A percentile compares a stretch with the other conserved stretches of the same genome.
These are phyloP conservation scores for Decorospora gaudefroyi DNA, from an alignment of 2,329 filamentous ascomycete genomes.

Conservation along the genomic window DNA sequence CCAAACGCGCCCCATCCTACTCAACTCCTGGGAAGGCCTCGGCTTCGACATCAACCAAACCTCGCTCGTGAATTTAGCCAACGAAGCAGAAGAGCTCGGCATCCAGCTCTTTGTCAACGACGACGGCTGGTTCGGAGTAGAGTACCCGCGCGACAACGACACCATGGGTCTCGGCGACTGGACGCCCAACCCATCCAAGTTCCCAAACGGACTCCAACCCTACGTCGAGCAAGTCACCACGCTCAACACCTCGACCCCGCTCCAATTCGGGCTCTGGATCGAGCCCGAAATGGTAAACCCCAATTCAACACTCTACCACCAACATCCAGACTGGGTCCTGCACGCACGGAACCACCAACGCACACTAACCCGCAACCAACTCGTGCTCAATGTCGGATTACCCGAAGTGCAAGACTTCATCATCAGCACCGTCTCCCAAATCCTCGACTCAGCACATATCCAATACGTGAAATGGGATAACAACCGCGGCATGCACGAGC, in stretches of 20 bases:
- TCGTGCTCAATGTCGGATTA: slow-evolving; percentile 65
- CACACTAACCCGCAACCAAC: slow-evolving; percentile 61
- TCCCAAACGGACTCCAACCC: slow-evolving; percentile 60
- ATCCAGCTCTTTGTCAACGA: slow-evolving; percentile 68
- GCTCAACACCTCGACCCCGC: slow-evolving; percentile 52
- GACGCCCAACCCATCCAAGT: slow-evolving; percentile 62
- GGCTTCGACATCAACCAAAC: slow-evolving; percentile 63
- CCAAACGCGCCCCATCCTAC: slow-evolving; percentile 58
- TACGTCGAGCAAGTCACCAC: slow-evolving; percentile 58
- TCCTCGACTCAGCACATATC: slow-evolving; percentile 60
- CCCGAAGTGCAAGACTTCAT: slow-evolving; percentile 67
- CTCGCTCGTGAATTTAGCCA: slow-evolving; percentile 60
- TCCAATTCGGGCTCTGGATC: slow-evolving; percentile 68
- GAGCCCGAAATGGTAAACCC: slow-evolving; percentile 71
- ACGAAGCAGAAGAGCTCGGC: slow-evolving; percentile 62
- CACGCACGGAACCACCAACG: slow-evolving; percentile 62
- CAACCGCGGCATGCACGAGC: slow-evolving; percentile 67
- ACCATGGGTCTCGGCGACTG: slow-evolving; percentile 66
- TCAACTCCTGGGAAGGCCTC: slow-evolving; percentile 70
- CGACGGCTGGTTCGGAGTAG: slow-evolving; percentile 69
- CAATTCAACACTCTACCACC: slow-evolving; percentile 62
- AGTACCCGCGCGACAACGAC: slow-evolving; percentile 64
- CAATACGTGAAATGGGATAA: slow-evolving; percentile 71
- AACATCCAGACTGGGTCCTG: slow-evolving; percentile 68
- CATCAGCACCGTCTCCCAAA: slow-evolving; percentile 59